Conservation (phyloP, 129 eudicot species). For the Helichrysum umbraculigerum region DNA sequence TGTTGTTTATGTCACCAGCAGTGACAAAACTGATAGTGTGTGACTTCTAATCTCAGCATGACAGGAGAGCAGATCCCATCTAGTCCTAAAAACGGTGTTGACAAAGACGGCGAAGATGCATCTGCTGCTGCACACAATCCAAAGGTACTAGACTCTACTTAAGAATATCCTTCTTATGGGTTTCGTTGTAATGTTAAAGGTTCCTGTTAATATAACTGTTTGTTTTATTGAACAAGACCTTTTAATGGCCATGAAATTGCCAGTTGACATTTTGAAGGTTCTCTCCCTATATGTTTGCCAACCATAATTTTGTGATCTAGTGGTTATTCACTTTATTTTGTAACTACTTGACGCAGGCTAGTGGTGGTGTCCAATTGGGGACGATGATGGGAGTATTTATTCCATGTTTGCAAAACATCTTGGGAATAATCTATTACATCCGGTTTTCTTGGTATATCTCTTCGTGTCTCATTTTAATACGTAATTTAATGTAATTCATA, state of each 20-base stretch:
- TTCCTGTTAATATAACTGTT: too few relatives aligned
- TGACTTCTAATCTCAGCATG: constrained; percentile 52
- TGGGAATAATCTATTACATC: constrained; percentile 85
- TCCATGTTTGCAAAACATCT: constrained; percentile 82
- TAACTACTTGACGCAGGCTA: constrained; percentile 34
- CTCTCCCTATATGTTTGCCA: not conserved
- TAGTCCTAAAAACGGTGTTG: constrained; percentile 52
- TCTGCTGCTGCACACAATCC: constrained; percentile 45
- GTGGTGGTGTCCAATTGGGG: constrained; percentile 47
- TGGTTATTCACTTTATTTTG: not conserved
- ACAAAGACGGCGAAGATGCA: constrained; percentile 54
- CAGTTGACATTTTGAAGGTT: not conserved
- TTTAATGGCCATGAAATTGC: too few relatives aligned
- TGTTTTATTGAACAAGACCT: too few relatives aligned
- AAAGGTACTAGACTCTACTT: constrained; percentile 40
- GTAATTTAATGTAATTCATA: not conserved
- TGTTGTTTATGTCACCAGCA: not conserved
- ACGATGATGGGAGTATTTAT: constrained; percentile 92
- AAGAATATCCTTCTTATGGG: not conserved
- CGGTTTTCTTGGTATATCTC: constrained; percentile 73
- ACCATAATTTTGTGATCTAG: not conserved
- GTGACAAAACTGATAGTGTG: constrained; percentile 8
- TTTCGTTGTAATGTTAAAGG: not conserved
- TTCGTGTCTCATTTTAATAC: not conserved
- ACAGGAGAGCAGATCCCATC: constrained; percentile 71